Conservation (phyloP, 1,284 basidiomycete genomes). For the Anthracocystis panici-leucophaei region DNA sequence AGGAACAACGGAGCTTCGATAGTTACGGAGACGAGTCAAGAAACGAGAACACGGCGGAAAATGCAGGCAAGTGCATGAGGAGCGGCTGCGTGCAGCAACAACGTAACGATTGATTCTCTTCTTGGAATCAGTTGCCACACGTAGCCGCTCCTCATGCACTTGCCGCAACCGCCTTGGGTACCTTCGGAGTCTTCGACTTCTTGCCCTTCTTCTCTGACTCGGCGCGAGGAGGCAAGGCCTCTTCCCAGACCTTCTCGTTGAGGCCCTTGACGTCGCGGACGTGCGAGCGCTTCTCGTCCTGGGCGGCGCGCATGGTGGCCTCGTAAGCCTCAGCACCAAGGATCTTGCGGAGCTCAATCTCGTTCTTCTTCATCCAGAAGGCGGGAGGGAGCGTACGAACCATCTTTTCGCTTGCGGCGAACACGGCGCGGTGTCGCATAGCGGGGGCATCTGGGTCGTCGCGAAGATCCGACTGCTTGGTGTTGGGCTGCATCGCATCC, state of each 20-base stretch:
- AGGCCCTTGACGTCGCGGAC: conserved; percentile 61
- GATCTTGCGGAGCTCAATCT: conserved; percentile 60
- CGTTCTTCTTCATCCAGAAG: conserved; percentile 66
- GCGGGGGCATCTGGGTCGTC: conserved; percentile 60
- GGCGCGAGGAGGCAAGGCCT: conserved; percentile 50
- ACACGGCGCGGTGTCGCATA: conserved; percentile 61
- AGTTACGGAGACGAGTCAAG: conserved; percentile 11
- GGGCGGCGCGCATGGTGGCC: conserved; percentile 54
- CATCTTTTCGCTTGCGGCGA: conserved; percentile 62
- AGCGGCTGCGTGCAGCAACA: conserved; percentile 55
- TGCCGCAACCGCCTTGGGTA: conserved; percentile 44
- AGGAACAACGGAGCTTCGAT: conserved; percentile 25
- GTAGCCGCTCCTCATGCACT: conserved; percentile 54
- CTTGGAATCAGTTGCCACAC: conserved; percentile 45
- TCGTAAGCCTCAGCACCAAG: conserved; percentile 59
- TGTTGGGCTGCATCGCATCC: conserved; percentile 64
- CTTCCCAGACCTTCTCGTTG: conserved; percentile 65
- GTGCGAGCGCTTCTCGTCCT: conserved; percentile 50
- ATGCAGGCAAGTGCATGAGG: conserved; percentile 39
- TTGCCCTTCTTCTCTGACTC: conserved; percentile 54
- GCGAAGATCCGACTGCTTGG: conserved; percentile 58
- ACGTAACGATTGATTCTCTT: conserved; percentile 14
- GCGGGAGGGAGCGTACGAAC: conserved; percentile 58
- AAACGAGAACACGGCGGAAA: conserved; percentile 13
- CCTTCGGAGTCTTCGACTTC: conserved; percentile 49